A percentile compares a stretch with the other conserved stretches of the same genome.
These are phyloP conservation scores for Globisporangium perplexum DNA, from an alignment of 352 stramenopile species.

Conservation along the genomic window DNA sequence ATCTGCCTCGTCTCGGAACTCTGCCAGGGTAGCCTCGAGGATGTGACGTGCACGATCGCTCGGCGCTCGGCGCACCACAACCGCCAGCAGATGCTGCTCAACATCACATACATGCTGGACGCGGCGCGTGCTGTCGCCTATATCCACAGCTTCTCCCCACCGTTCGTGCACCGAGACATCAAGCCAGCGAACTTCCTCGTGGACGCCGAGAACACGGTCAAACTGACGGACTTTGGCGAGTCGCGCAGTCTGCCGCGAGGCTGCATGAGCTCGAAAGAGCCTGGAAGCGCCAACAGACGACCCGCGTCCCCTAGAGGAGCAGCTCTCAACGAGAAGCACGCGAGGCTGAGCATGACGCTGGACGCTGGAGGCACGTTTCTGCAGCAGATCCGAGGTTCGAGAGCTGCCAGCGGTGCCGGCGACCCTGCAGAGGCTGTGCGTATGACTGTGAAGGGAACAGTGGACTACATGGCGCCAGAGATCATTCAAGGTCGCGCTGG, in stretches of 20 bases:
- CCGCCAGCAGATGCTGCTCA: constrained; percentile 50
- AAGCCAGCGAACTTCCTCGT: constrained; percentile 75
- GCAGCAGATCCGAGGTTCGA: constrained; percentile 21
- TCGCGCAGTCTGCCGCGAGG: constrained; percentile 30
- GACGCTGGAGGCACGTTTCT: constrained; percentile 20
- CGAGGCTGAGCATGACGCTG: constrained; percentile 25
- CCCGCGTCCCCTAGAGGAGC: too few species aligned
- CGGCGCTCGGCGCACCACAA: constrained; percentile 29
- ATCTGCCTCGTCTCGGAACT: constrained; percentile 70
- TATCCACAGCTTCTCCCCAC: constrained; percentile 64
- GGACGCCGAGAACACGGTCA: constrained; percentile 31
- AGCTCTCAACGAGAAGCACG: constrained; percentile 6
- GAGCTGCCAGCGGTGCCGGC: constrained; percentile 5
- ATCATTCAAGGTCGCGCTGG: constrained; percentile 60
- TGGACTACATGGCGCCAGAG: constrained; percentile 79
- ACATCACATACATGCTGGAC: constrained; percentile 59
- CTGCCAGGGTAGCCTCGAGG: constrained; percentile 52
- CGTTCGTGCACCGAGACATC: constrained; percentile 76
- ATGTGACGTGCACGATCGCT: constrained; percentile 35
- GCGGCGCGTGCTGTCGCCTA: constrained; percentile 62
- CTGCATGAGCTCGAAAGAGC: constrained; percentile 24
- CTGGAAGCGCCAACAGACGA: constrained; percentile 2
- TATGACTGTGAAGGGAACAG: constrained; percentile 64
- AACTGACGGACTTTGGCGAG: constrained; percentile 24
- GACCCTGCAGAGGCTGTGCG: constrained; percentile 3